Percentiles rank a stretch among this genome's conserved stretches.
These are phyloP conservation scores for Leucocoprinus birnbaumii DNA, from an alignment of 768 basidiomycete species.

Conservation along the genomic window DNA sequence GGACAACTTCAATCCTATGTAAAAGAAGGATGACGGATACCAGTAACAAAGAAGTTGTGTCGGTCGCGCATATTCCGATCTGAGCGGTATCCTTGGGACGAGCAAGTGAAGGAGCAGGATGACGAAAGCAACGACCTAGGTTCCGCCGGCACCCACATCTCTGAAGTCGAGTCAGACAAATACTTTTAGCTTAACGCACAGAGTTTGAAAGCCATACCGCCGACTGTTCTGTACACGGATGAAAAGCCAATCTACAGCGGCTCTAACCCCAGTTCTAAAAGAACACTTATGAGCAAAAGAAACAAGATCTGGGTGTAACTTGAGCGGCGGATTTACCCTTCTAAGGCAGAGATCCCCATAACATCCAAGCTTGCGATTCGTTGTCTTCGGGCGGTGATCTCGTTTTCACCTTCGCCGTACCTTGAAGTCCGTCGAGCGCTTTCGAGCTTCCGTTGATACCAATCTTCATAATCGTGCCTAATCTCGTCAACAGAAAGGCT, in stretches of 20 bases:
- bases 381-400: slow-evolving; percentile 41
- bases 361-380: slow-evolving; percentile 80
- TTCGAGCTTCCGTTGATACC: slow-evolving; percentile 76
- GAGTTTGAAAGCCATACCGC: slow-evolving; percentile 36
- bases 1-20: background rate
- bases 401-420: slow-evolving; percentile 43
- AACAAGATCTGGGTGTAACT: background rate
- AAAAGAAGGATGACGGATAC: background rate
- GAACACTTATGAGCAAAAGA: slow-evolving; percentile 1
- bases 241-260: slow-evolving; percentile 93
- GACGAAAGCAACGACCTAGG: background rate
- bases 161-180: slow-evolving; percentile 4
- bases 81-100: background rate
- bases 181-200: background rate
- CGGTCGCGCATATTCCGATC: background rate
- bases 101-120: too few species aligned
- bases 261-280: slow-evolving; percentile 79
- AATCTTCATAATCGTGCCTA: slow-evolving; percentile 82
- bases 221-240: slow-evolving; percentile 89
- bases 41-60: background rate
- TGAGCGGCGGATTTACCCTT: slow-evolving; percentile 60
- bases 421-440: slow-evolving; percentile 54
- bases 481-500: slow-evolving; percentile 90
- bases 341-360: slow-evolving; percentile 86
- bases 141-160: slow-evolving; percentile 2